phyloP scores from a whole-genome alignment of 495 filamentous ascomycete species.

The Penicillium verhagenii region DNA sequence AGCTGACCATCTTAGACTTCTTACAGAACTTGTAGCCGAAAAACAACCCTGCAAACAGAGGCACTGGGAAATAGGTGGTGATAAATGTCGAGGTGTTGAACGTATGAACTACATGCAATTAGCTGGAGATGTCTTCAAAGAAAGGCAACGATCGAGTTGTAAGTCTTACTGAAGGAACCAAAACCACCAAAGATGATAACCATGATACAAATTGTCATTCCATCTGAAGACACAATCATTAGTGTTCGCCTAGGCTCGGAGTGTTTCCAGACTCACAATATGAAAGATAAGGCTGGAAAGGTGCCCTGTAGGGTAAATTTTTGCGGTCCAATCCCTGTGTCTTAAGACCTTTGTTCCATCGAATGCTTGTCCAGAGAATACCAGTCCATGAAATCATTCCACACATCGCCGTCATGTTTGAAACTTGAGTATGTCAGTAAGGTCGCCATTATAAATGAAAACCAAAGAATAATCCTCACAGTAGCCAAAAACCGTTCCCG shows the following conservation, averaged over 20 bases:
- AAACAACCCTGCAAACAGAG: conserved; percentile 18
- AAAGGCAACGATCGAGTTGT: not conserved
- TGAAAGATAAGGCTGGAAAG: conserved; percentile 19
- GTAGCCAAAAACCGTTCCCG: conserved; percentile 22
- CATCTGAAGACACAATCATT: too few species aligned
- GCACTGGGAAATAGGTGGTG: conserved; percentile 21
- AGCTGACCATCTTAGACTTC: conserved; percentile 20
- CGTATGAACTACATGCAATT: conserved; percentile 10
- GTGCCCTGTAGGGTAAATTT: conserved; percentile 13
- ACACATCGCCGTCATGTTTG: conserved; percentile 25
- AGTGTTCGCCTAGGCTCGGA: not conserved
- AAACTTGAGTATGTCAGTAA: conserved; percentile 9
- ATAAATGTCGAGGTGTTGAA: conserved; percentile 20
- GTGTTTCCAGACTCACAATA: conserved; percentile 15
- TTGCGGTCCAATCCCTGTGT: conserved; percentile 13
- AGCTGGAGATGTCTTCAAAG: not conserved
- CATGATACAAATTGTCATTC: conserved; percentile 19
- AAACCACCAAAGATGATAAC: conserved; percentile 27
- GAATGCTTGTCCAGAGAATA: conserved; percentile 21
- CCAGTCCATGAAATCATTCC: conserved; percentile 24
- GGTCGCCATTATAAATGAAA: not conserved
- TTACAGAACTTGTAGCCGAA: conserved; percentile 23
- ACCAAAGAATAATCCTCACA: conserved; percentile 5
- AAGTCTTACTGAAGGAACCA: conserved; percentile 23
- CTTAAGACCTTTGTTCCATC: conserved; percentile 14